These are phyloP conservation scores for Mimosa bimucronata DNA, from an alignment of 306 rosid species.

Conservation along the genomic window DNA sequence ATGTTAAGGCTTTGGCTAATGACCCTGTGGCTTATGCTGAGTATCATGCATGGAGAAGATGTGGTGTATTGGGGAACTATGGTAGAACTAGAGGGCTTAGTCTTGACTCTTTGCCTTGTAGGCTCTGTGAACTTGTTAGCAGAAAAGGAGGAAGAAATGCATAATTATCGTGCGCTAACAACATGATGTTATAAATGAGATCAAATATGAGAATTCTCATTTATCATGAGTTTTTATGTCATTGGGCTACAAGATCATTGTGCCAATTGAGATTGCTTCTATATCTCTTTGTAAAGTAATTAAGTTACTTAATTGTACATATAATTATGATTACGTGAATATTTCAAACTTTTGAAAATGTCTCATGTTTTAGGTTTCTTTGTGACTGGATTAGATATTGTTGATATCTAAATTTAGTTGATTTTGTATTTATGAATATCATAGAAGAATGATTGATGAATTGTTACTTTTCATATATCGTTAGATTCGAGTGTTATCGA, in stretches of 20 bases:
- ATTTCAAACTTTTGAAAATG: not conserved
- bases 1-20: constrained; percentile 11
- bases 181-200: too few relatives aligned
- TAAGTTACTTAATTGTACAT: not conserved
- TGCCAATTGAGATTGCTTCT: not conserved
- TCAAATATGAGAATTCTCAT: too few relatives aligned
- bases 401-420: not conserved
- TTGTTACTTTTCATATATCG: too few relatives aligned
- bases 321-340: not conserved
- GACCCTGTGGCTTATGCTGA: constrained; percentile 13
- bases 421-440: not conserved
- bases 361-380: not conserved
- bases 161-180: too few relatives aligned
- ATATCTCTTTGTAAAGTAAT: not conserved
- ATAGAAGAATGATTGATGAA: not conserved
- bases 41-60: constrained; percentile 18
- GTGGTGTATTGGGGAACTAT: constrained; percentile 5
- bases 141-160: constrained; percentile 16
- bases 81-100: not conserved
- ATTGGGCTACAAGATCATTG: too few relatives aligned
- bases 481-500: too few relatives aligned
- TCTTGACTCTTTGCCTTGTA: constrained; percentile 21
- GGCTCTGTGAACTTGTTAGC: constrained; percentile 1
- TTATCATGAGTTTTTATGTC: too few relatives aligned
- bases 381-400: not conserved